Percentiles rank a stretch among this genome's conserved stretches.
These are phyloP conservation scores for Marasmius oreades DNA, from an alignment of 1,284 basidiomycete species.

Conservation along the genomic window DNA sequence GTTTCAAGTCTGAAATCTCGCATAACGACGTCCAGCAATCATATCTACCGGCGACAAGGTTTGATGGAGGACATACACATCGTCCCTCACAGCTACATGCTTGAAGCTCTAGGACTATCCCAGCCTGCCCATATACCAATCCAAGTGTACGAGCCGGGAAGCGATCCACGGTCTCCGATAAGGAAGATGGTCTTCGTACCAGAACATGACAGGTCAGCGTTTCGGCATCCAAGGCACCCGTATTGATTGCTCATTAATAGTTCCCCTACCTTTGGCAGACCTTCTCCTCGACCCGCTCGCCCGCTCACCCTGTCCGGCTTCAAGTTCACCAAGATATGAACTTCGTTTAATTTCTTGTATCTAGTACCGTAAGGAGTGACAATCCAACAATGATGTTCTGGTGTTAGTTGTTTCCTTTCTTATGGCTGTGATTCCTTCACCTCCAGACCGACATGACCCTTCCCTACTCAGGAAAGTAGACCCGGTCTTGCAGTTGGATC, in stretches of 20 bases:
- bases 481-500: too few species aligned
- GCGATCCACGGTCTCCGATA: constrained; percentile 27
- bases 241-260: not conserved
- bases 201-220: constrained; percentile 19
- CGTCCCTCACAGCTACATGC: not conserved
- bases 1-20: constrained; percentile 3
- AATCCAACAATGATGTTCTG: too few species aligned
- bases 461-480: too few species aligned
- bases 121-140: constrained; percentile 13
- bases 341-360: too few species aligned
- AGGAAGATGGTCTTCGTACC: constrained; percentile 7
- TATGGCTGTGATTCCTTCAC: too few species aligned
- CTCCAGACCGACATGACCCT: too few species aligned
- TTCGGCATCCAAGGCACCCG: constrained; percentile 4
- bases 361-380: too few species aligned
- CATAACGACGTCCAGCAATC: too few species aligned
- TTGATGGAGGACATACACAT: not conserved
- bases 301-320: not conserved
- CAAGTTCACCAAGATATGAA: too few species aligned
- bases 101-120: constrained; percentile 5
- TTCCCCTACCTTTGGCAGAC: not conserved
- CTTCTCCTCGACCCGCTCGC: not conserved
- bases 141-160: constrained; percentile 9
- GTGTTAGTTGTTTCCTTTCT: too few species aligned
- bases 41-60: not conserved